These are phyloP conservation scores for Podila minutissima DNA, from an alignment of 192 early-diverging fungal genomes.

Conservation along the genomic window DNA sequence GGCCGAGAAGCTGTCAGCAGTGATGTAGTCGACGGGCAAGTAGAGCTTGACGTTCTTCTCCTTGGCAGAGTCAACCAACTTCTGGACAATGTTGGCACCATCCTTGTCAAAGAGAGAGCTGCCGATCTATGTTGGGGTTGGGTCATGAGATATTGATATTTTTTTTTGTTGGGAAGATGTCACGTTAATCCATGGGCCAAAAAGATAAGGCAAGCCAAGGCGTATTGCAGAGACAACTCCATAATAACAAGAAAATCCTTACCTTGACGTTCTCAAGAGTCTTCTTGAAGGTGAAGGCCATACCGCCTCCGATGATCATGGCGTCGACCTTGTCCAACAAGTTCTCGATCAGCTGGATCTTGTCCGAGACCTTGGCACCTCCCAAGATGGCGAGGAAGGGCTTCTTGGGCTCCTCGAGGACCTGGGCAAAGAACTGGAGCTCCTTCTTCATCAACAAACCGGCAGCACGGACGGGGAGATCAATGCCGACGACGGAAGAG, in stretches of 20 bases:
- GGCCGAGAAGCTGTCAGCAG: slow-evolving; percentile 87
- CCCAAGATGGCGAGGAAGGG: slow-evolving; percentile 98
- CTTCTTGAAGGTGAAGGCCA: slow-evolving; percentile 99
- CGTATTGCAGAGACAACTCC: background rate
- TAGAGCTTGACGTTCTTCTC: slow-evolving; percentile 89
- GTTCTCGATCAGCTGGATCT: slow-evolving; percentile 98
- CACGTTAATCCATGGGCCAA: background rate
- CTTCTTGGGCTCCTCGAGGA: slow-evolving; percentile 88
- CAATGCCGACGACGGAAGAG: slow-evolving; percentile 96
- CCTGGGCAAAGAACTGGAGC: slow-evolving; percentile 98
- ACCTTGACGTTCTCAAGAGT: slow-evolving; percentile 81
- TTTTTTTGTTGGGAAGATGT: background rate
- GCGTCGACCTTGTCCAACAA: slow-evolving; percentile 94
- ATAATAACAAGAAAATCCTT: slow-evolving; percentile 4
- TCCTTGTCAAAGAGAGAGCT: slow-evolving; percentile 90
- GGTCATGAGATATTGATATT: background rate
- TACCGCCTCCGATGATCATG: slow-evolving; percentile 90
- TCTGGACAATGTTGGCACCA: slow-evolving; percentile 85
- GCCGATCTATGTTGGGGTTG: slow-evolving; percentile 73
- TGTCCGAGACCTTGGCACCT: slow-evolving; percentile 98
- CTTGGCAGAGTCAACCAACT: slow-evolving; percentile 91
- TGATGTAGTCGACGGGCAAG: slow-evolving; percentile 90
- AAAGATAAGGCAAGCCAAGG: background rate
- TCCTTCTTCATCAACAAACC: slow-evolving; percentile 99
- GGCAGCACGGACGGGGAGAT: slow-evolving; percentile 89